Evolutionary conservation across 139 green algal genomes (phyloP).

Genomic region (Mychonastes homosphaera): DNA sequence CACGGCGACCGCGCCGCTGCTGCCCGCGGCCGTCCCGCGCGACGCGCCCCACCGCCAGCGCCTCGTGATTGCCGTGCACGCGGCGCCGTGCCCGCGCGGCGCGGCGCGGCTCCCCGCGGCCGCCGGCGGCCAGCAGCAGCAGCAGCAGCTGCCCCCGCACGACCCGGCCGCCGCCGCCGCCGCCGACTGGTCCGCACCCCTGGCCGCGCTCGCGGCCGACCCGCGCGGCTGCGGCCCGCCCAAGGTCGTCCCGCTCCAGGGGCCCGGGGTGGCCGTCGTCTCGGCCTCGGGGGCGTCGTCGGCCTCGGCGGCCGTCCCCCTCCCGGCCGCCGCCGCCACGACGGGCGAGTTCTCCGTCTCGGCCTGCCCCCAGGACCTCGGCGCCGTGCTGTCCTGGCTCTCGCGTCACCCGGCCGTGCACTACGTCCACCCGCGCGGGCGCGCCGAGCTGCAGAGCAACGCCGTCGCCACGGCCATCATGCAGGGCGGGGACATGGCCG

Average conservation of each 20-base stretch:
- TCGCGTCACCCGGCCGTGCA: constrained; percentile 19
- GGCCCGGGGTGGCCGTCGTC: constrained; percentile 4
- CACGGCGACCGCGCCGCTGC: too few relatives aligned
- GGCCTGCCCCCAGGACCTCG: constrained; percentile 24
- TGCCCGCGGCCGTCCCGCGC: too few relatives aligned
- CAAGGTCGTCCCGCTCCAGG: not conserved
- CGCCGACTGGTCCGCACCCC: constrained; percentile 20
- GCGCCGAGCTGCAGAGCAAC: constrained; percentile 37
- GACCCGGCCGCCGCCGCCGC: constrained; percentile 23
- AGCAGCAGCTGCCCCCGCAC: not conserved
- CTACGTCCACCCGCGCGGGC: constrained; percentile 24
- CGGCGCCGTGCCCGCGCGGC: not conserved
- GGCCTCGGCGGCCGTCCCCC: too few relatives aligned
- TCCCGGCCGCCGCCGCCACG: too few relatives aligned
- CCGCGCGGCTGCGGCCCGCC: constrained; percentile 4
- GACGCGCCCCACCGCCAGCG: not conserved
- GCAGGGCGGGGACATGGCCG: constrained; percentile 25
- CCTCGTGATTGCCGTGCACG: not conserved
- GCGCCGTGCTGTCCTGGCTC: constrained; percentile 29
- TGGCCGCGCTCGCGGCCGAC: constrained; percentile 12
- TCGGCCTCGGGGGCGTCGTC: too few relatives aligned
- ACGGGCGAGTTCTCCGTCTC: constrained; percentile 9
- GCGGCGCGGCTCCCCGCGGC: not conserved
- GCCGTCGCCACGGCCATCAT: constrained; percentile 34
- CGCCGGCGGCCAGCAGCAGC: not conserved